phyloP scores from a whole-genome alignment of 2,329 filamentous ascomycete species.

The Neoascochyta sp. region DNA sequence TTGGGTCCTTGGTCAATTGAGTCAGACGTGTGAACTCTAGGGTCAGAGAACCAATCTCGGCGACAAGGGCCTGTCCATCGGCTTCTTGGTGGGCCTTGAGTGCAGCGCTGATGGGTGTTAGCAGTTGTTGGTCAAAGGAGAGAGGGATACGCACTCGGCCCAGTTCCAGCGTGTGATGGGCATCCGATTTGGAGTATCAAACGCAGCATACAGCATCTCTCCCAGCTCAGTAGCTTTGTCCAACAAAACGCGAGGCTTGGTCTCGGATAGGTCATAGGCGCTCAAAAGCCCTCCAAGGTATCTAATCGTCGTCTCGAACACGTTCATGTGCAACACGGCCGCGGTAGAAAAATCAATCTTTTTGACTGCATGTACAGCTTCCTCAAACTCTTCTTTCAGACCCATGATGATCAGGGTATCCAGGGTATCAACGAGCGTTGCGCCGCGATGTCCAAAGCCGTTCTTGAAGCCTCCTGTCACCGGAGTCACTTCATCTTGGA shows the following conservation, averaged over 20 bases:
- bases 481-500: conserved; percentile 52
- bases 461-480: conserved; percentile 48
- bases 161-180: conserved; percentile 41
- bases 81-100: conserved; percentile 29
- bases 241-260: conserved; percentile 36
- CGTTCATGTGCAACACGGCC: conserved; percentile 28
- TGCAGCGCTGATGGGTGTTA: conserved; percentile 24
- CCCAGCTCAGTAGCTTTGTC: conserved; percentile 42
- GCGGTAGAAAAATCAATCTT: conserved; percentile 54
- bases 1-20: conserved; percentile 37
- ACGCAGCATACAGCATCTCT: conserved; percentile 44
- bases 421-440: conserved; percentile 58
- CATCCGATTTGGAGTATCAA: conserved; percentile 44
- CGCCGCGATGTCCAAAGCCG: conserved; percentile 54
- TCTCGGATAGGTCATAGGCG: conserved; percentile 36
- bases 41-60: conserved; percentile 38
- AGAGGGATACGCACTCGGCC: conserved; percentile 25
- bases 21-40: conserved; percentile 41
- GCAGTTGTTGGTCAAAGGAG: conserved; percentile 4
- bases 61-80: conserved; percentile 28
- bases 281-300: conserved; percentile 39
- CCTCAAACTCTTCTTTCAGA: conserved; percentile 54
- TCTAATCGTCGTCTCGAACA: conserved; percentile 42
- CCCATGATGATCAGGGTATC: conserved; percentile 63
- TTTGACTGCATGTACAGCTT: conserved; percentile 51